These are phyloP conservation scores for Knoxia roxburghii DNA, from an alignment of 257 asterid genomes.

Conservation along the genomic window DNA sequence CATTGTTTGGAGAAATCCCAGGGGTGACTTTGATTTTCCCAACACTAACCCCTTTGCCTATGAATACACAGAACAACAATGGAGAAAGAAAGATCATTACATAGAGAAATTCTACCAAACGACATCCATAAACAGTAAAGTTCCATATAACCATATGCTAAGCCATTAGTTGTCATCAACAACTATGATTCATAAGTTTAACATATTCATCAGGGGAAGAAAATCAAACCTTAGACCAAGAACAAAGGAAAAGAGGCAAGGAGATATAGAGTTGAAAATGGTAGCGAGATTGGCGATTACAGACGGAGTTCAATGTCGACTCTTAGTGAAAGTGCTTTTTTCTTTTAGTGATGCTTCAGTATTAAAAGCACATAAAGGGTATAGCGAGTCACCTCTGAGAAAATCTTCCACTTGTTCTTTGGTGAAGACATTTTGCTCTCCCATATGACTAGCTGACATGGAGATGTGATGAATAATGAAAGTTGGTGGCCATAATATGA, in stretches of 20 bases:
- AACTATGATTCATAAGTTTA: background rate
- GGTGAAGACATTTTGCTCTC: slow-evolving; percentile 15
- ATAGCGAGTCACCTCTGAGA: slow-evolving; percentile 27
- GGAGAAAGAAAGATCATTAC: background rate
- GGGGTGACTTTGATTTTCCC: slow-evolving; percentile 27
- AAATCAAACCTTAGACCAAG: background rate
- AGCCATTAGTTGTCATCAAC: background rate
- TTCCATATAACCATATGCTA: background rate
- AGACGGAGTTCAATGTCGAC: background rate
- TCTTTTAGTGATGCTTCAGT: background rate
- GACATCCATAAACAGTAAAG: background rate
- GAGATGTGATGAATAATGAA: slow-evolving; percentile 24
- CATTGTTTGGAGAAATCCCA: slow-evolving; percentile 27
- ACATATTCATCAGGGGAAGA: background rate
- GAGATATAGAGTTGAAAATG: background rate
- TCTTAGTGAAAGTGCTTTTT: background rate
- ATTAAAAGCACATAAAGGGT: background rate
- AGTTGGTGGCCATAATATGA: slow-evolving; percentile 36
- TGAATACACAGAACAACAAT: background rate
- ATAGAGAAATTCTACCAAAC: no score
- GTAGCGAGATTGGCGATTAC: background rate
- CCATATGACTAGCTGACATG: slow-evolving; percentile 2
- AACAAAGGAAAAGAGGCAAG: background rate
- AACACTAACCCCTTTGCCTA: slow-evolving; percentile 30
- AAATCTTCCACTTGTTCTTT: slow-evolving; percentile 24